phyloP scores from a whole-genome alignment of 495 filamentous ascomycete genomes.

The Penicillium maclennaniae region DNA sequence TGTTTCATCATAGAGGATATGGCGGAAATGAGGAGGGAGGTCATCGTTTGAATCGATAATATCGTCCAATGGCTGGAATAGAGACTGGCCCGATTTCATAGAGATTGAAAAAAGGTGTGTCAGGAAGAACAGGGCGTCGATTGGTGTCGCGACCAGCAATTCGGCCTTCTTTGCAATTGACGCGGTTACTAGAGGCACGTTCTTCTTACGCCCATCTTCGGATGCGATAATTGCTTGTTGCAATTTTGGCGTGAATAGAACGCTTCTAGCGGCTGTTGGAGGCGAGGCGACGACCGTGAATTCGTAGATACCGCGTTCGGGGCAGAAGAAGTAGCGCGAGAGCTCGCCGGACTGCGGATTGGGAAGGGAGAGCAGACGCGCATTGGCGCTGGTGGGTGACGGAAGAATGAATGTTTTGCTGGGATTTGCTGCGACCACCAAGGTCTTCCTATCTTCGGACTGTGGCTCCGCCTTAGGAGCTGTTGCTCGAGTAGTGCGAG shows the following conservation, averaged over 20 bases:
- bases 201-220: constrained; percentile 2
- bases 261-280: constrained; percentile 29
- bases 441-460: constrained; percentile 8
- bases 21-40: constrained; percentile 50
- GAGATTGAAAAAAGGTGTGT: constrained; percentile 60
- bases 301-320: constrained; percentile 74
- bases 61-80: constrained; percentile 78
- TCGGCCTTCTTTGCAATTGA: constrained; percentile 57
- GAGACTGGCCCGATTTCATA: constrained; percentile 35
- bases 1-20: constrained; percentile 50
- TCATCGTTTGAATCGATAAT: constrained; percentile 66
- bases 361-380: constrained; percentile 71
- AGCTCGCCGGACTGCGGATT: constrained; percentile 66
- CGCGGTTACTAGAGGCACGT: constrained; percentile 9
- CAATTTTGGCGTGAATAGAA: constrained; percentile 27
- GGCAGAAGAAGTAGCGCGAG: constrained; percentile 76
- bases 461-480: constrained; percentile 19
- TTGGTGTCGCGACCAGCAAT: constrained; percentile 74
- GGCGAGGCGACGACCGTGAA: constrained; percentile 74
- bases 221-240: constrained; percentile 4
- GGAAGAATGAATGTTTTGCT: constrained; percentile 81
- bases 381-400: constrained; percentile 54
- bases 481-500: constrained; percentile 34
- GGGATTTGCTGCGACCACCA: constrained; percentile 31
- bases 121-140: constrained; percentile 81